These are phyloP conservation scores for Aspergillus transmontanensis DNA, from an alignment of 2,329 filamentous ascomycete species.

Conservation along the genomic window DNA sequence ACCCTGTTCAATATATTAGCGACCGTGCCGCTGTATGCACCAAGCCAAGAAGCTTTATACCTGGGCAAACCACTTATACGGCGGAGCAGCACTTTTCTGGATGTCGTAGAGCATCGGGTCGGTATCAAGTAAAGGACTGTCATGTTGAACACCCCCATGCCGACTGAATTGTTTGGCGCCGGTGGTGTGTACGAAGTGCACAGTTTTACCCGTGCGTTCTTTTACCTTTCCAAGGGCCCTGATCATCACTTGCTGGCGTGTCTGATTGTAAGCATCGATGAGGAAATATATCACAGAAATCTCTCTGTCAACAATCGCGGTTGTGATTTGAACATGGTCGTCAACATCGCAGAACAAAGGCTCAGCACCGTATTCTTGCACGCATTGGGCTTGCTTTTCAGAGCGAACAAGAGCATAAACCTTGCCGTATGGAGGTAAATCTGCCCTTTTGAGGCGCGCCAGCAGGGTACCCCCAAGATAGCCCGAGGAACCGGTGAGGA, in stretches of 20 bases:
- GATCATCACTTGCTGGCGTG: constrained; percentile 46
- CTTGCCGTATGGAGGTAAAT: constrained; percentile 47
- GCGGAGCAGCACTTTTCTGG: constrained; percentile 40
- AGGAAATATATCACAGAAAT: constrained; percentile 55
- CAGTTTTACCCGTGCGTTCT: constrained; percentile 41
- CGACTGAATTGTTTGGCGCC: constrained; percentile 58
- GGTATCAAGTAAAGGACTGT: constrained; percentile 47
- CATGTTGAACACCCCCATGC: constrained; percentile 48
- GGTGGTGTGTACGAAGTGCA: constrained; percentile 56
- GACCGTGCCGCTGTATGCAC: neutral
- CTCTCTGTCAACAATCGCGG: constrained; percentile 43
- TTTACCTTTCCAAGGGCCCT: constrained; percentile 50
- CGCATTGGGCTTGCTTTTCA: constrained; percentile 47
- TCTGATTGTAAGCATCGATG: constrained; percentile 42
- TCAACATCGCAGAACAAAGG: constrained; percentile 46
- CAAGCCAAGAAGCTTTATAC: neutral
- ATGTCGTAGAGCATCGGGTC: constrained; percentile 48
- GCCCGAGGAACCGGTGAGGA: constrained; percentile 56
- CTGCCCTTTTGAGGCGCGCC: constrained; percentile 37
- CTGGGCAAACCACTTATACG: constrained; percentile 2
- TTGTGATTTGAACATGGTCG: constrained; percentile 38
- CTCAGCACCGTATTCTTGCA: constrained; percentile 46
- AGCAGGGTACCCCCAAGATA: constrained; percentile 57
- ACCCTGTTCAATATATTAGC: constrained; percentile 32
- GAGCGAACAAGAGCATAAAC: constrained; percentile 54